Evolutionary conservation across 2,329 filamentous ascomycete species (phyloP).

Genomic region (Rosellinia necatrix): DNA sequence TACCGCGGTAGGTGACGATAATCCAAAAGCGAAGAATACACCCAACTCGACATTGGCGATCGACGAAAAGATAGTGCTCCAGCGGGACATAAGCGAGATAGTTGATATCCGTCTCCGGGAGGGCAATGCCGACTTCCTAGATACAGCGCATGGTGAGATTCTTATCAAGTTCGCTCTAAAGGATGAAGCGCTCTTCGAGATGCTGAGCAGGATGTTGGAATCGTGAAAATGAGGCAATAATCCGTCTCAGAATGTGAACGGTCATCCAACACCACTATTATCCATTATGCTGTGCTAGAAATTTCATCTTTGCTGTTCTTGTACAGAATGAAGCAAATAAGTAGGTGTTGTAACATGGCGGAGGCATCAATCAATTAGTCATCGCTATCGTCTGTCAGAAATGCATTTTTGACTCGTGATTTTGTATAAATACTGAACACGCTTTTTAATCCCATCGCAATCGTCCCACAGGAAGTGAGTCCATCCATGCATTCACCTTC

Average conservation of each 20-base stretch:
- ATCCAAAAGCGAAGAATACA: not conserved
- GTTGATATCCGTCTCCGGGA: constrained; percentile 15
- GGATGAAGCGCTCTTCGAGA: constrained; percentile 6
- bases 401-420: too few species aligned
- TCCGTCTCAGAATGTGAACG: too few species aligned
- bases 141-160: constrained; percentile 11
- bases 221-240: not conserved
- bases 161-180: constrained; percentile 18
- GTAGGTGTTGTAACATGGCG: not conserved
- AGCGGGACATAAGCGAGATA: constrained; percentile 18
- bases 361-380: too few species aligned
- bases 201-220: not conserved
- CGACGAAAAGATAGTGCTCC: constrained; percentile 14
- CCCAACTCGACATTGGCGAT: constrained; percentile 5
- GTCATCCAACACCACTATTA: not conserved
- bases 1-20: not conserved
- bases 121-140: constrained; percentile 4
- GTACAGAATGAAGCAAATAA: not conserved
- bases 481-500: not conserved
- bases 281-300: not conserved
- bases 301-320: not conserved
- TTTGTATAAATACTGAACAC: too few species aligned
- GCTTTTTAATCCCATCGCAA: constrained; percentile 3
- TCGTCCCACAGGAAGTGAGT: not conserved
- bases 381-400: too few species aligned